These are phyloP conservation scores for Fraxinus quadrangulata DNA, from an alignment of 257 asterid species.

Conservation along the genomic window DNA sequence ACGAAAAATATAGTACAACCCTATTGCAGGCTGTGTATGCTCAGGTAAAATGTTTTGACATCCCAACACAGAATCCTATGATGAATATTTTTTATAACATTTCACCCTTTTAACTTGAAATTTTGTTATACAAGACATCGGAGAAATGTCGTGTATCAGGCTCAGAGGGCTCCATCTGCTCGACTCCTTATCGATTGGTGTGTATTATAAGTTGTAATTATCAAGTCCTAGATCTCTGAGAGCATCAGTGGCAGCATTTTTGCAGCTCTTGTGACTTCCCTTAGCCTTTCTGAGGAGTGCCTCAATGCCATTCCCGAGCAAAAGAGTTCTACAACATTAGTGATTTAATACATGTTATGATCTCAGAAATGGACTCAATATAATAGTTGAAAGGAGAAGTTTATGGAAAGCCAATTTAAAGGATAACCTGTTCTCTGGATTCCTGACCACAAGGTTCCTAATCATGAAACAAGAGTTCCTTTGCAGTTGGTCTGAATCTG, in stretches of 20 bases:
- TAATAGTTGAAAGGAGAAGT: not conserved
- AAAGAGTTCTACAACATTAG: conserved; percentile 51
- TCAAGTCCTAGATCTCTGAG: conserved; percentile 81
- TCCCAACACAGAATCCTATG: not conserved
- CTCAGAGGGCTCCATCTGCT: not conserved
- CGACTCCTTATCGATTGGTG: not conserved
- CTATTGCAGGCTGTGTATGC: not conserved
- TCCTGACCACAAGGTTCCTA: conserved; percentile 81
- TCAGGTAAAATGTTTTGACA: not conserved
- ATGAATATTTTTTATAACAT: not conserved
- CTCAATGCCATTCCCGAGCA: conserved; percentile 75
- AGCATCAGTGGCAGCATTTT: conserved; percentile 87
- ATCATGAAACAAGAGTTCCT: conserved; percentile 79
- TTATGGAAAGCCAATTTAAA: not conserved
- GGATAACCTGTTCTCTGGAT: conserved; percentile 76
- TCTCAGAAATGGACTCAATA: not conserved
- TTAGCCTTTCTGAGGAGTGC: conserved; percentile 67
- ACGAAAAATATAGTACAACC: not conserved
- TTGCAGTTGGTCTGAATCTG: conserved; percentile 78
- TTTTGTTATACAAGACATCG: not conserved
- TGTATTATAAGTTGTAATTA: conserved; percentile 57
- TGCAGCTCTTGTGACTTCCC: conserved; percentile 74
- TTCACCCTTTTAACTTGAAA: not conserved
- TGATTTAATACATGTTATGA: not conserved
- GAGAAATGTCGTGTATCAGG: not conserved